phyloP scores from a whole-genome alignment of 2,329 filamentous ascomycete genomes.

The Phaeophleospora eucalypticola region DNA sequence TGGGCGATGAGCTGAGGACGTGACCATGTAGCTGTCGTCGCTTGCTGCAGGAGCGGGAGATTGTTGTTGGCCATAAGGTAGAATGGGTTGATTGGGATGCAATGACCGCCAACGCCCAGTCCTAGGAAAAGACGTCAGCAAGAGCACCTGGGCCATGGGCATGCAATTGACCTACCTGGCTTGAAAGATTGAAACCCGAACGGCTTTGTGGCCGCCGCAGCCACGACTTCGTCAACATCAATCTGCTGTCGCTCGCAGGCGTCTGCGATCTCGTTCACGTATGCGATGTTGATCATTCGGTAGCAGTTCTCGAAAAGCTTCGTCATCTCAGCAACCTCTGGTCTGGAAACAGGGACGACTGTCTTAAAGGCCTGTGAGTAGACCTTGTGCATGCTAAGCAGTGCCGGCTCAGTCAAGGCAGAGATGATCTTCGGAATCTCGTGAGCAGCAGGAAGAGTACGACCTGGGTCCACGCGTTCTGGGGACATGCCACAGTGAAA shows the following conservation, averaged over 20 bases:
- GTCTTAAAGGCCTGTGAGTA: slow-evolving; percentile 48
- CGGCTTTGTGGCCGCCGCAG: slow-evolving; percentile 44
- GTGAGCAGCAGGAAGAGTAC: slow-evolving; percentile 15
- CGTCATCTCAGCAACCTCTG: slow-evolving; percentile 56
- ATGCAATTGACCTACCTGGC: too few species aligned
- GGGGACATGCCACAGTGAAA: slow-evolving; percentile 38
- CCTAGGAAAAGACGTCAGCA: too few species aligned
- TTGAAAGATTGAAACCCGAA: slow-evolving; percentile 51
- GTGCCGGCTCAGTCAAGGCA: slow-evolving; percentile 46
- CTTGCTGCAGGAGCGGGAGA: slow-evolving; percentile 46
- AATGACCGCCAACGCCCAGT: slow-evolving; percentile 54
- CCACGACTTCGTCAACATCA: slow-evolving; percentile 50
- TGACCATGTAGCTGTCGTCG: slow-evolving; percentile 43
- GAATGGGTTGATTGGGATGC: slow-evolving; percentile 55
- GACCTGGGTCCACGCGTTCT: slow-evolving; percentile 23
- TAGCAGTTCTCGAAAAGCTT: slow-evolving; percentile 59
- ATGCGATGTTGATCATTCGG: slow-evolving; percentile 53
- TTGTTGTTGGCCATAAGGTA: slow-evolving; percentile 45
- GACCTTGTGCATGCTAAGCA: slow-evolving; percentile 42
- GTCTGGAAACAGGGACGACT: slow-evolving; percentile 48
- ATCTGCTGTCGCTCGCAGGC: slow-evolving; percentile 46
- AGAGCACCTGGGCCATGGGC: too few species aligned
- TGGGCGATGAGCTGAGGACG: slow-evolving; percentile 32
- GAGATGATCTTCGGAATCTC: slow-evolving; percentile 54
- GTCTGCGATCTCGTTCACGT: slow-evolving; percentile 55